Evolutionary conservation across 2,329 filamentous ascomycete species (phyloP).

Genomic region (Fusarium torulosum): DNA sequence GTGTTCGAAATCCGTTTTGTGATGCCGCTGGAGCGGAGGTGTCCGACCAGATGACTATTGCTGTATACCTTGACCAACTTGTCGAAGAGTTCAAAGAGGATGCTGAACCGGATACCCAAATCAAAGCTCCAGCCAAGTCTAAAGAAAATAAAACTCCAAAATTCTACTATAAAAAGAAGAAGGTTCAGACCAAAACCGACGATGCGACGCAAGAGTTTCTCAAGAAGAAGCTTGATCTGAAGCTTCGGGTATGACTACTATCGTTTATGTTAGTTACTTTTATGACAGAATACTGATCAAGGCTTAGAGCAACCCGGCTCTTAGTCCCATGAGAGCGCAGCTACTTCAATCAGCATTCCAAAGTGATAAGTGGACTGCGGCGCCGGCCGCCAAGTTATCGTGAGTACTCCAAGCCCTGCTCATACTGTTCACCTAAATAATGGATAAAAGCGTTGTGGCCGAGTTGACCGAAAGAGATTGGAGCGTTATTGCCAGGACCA

Average conservation of each 20-base stretch:
- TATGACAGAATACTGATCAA: not conserved
- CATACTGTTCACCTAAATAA: too few relatives aligned
- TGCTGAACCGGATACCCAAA: too few relatives aligned
- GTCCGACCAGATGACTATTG: not conserved
- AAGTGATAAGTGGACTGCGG: not conserved
- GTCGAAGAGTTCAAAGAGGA: not conserved
- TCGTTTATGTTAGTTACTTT: rapidly evolving
- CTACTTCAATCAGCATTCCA: not conserved
- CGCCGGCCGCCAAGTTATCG: not conserved
- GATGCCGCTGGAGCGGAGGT: not conserved
- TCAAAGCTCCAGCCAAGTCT: not conserved
- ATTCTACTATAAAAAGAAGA: not conserved
- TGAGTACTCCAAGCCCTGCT: not conserved
- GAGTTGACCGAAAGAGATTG: not conserved
- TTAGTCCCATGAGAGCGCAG: not conserved
- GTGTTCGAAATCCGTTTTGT: not conserved
- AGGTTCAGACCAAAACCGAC: not conserved
- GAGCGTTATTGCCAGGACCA: not conserved
- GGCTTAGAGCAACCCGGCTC: not conserved
- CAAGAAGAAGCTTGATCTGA: not conserved
- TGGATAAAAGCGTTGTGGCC: not conserved
- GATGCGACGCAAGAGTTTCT: not conserved
- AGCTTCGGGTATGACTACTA: not conserved
- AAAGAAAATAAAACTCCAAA: not conserved
- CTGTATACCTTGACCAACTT: not conserved